Evolutionary conservation across 306 rosid genomes (phyloP), one percentile per base, ranked within the genome.

Genomic region (Cucurbita pepo): DNA sequence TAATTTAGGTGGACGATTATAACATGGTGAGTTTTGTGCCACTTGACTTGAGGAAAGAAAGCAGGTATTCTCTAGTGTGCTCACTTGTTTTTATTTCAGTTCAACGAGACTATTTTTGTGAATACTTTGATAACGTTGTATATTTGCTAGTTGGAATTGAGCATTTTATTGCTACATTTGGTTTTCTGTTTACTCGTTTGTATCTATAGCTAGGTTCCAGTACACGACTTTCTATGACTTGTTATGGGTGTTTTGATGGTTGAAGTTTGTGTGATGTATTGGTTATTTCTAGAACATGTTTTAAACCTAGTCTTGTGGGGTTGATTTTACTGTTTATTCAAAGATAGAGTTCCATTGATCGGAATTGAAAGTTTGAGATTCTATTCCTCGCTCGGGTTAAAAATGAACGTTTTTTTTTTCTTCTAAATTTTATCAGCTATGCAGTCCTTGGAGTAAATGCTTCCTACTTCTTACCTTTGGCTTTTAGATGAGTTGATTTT

Each of bases 11-110:
- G 41, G 85, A 83, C 40, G 87, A 81, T 40, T 86, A 82, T 67
- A 85, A 83, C 84, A 83, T 83, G 93, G 91, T 87, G 83, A 90
- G 91, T 81, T 90, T 93, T 80, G 56, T 88, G 77, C 94, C 91
- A 34, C 91, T 90, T 59, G 91, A 90, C 86, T 83, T 90, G 94
- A 88, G 91, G 88, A 87, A 88, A 83, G 88, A 90, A 25, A 88
- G 78, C 81, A 93, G 98, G 98, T 88, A 78, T 72, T 73, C 1
- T 55, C 80, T 5, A 14, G 8, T 62, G 69, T 55, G 62, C 50
- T 37, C 71, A 18, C 71, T 7, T 15, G n/a, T n/a, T n/a, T 7
- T 53, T 2, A 2, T n/a, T 53, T 53, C 25, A 16, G 57, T 53
- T 53, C 25, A 53, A 53, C 57, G 11, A 53, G 10, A 53, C 57